phyloP scores from a whole-genome alignment of 192 early-diverging fungal species.

The Coemansia nantahalensis region DNA sequence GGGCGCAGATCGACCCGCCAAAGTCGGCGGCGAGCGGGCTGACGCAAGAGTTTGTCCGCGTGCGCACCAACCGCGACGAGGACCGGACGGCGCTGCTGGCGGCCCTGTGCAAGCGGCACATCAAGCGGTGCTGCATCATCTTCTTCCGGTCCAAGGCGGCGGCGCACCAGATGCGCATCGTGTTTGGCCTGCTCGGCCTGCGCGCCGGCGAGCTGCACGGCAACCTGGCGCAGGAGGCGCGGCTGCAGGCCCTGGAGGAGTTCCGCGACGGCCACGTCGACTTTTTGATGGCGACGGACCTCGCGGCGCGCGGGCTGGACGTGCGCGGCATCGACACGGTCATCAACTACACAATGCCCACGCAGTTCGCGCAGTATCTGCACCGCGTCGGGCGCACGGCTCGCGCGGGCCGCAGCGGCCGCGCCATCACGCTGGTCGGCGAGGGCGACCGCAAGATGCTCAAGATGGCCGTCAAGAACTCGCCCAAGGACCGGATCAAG shows the following conservation, averaged over 20 bases:
- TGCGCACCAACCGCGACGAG: slow-evolving; percentile 80
- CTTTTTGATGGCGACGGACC: slow-evolving; percentile 92
- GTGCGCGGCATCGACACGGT: slow-evolving; percentile 96
- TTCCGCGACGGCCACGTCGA: slow-evolving; percentile 87
- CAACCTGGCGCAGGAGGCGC: slow-evolving; percentile 87
- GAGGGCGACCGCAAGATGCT: slow-evolving; percentile 93
- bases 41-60: slow-evolving; percentile 94
- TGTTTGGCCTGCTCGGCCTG: slow-evolving; percentile 88
- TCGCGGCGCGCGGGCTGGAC: slow-evolving; percentile 96
- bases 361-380: slow-evolving; percentile 86
- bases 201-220: slow-evolving; percentile 93
- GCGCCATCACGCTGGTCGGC: slow-evolving; percentile 86
- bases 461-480: slow-evolving; percentile 88
- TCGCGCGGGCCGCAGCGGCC: slow-evolving; percentile 81
- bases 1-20: slow-evolving; percentile 82
- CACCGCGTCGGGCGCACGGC: slow-evolving; percentile 97
- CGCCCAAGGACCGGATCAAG: slow-evolving; percentile 72
- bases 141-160: slow-evolving; percentile 95
- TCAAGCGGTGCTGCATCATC: slow-evolving; percentile 76
- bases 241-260: slow-evolving; percentile 83
- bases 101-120: slow-evolving; percentile 79
- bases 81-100: slow-evolving; percentile 83
- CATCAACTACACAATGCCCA: slow-evolving; percentile 99
- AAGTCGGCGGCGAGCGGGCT: slow-evolving; percentile 77
- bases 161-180: slow-evolving; percentile 97